Base-by-base conservation (phyloP, 306 rosid species). In the Biancaea sappan region DNA sequence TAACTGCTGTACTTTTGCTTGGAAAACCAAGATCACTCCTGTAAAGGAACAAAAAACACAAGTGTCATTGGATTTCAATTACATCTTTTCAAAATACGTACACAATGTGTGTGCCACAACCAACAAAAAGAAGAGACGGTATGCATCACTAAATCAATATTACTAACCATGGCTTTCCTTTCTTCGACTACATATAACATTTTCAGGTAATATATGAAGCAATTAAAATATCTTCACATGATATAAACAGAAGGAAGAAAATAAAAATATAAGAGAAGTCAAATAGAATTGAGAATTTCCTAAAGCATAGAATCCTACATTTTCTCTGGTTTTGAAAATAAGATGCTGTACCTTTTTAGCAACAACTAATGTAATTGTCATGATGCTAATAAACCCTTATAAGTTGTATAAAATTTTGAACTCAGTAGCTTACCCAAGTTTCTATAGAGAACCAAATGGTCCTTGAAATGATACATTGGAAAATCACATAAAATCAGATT, bases 1-100 rank as follows among this genome's bases (percentile, higher is more conserved):
- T 52, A 66, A 86, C 64, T 5, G 79, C 71, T 29, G 86, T 82
- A 81, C 77, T 86, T 81, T 85, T 87, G 65, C 95, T 83, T 6
- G 84, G 84, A 76, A 83, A 87, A 65, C 89, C 91, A 77, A n/a
- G 71, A 67, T 84, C 83, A 28, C 71, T 90, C 88, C 99, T 94
- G 87, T 12, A 57, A 67, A 83, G 56, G 52, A 56, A 53, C 72
- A 41, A 14, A 75, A 75, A 64, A 19, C 32, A 82, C 77, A 28
- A 77, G 75, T 60, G 72, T 24, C 29, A 81, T 65, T 71, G 34
- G 44, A 77, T 66, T 71, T 67, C 76, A 67, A 65, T 19, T 54
- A 56, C 73, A 68, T 37, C 18, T 35, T 34, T 54, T 31, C 19
- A 13, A 67, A 59, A 54, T 61, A 15, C 2, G 18, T 44, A 62